Conservation (phyloP, 768 basidiomycete genomes). For the Galerina marginata region DNA sequence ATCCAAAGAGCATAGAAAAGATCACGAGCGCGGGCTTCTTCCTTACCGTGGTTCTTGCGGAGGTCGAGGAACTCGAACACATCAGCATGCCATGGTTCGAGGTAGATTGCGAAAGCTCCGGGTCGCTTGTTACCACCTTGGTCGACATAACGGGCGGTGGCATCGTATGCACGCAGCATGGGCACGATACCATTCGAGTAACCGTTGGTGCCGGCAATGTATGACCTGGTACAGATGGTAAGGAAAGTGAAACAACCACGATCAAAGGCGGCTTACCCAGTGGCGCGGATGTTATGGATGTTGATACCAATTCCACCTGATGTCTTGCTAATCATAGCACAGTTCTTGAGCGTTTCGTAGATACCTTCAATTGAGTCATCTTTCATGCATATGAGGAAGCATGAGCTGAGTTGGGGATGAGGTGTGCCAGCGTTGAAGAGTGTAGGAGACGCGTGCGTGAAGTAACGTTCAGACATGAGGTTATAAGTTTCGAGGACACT, state of each 20-base stretch:
- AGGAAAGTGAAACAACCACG: background rate
- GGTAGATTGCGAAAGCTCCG: conserved; percentile 96
- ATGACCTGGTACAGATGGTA: conserved; percentile 63
- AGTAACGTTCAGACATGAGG: conserved; percentile 97
- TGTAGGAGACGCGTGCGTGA: conserved; percentile 97
- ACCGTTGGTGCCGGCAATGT: conserved; percentile 98
- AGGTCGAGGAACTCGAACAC: conserved; percentile 97
- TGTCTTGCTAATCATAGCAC: conserved; percentile 99
- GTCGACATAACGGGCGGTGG: conserved; percentile 98
- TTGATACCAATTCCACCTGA: conserved; percentile 97
- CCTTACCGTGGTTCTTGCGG: conserved; percentile 98
- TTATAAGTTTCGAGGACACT: conserved; percentile 91
- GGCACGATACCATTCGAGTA: conserved; percentile 99
- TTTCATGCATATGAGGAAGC: conserved; percentile 98
- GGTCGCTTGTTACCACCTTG: conserved; percentile 99
- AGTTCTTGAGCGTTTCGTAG: conserved; percentile 97
- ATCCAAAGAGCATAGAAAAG: conserved; percentile 99
- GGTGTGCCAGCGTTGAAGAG: conserved; percentile 99
- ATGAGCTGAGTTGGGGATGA: conserved; percentile 91
- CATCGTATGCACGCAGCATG: conserved; percentile 98
- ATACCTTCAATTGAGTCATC: conserved; percentile 99
- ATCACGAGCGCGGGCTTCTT: conserved; percentile 95
- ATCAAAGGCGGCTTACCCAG: conserved; percentile 60
- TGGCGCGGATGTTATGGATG: conserved; percentile 97
- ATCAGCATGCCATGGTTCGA: conserved; percentile 99